These are phyloP conservation scores for Apiospora hydei DNA, from an alignment of 2,329 filamentous ascomycete species.

Conservation along the genomic window DNA sequence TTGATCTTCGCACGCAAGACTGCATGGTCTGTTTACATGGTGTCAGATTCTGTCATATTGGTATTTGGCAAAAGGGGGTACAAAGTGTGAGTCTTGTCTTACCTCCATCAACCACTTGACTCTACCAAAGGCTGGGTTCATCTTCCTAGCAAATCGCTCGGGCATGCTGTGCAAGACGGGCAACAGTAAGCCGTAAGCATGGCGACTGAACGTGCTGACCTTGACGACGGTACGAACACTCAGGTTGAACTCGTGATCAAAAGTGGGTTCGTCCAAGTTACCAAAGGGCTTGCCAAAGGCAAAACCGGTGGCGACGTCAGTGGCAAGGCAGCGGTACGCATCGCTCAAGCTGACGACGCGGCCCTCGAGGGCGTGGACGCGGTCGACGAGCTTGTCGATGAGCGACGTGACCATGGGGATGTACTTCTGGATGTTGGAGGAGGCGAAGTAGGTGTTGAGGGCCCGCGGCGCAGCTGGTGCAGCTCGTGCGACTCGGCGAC, in stretches of 20 bases:
- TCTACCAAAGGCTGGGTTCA: constrained; percentile 35
- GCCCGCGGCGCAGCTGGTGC: constrained; percentile 35
- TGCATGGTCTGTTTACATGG: constrained; percentile 31
- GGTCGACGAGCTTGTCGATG: constrained; percentile 33
- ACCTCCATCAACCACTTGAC: constrained; percentile 38
- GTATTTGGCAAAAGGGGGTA: not conserved
- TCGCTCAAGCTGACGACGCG: constrained; percentile 33
- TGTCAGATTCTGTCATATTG: not conserved
- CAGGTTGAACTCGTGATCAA: constrained; percentile 37
- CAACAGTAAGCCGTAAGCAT: constrained; percentile 32
- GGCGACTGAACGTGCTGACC: constrained; percentile 34
- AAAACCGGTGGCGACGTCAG: constrained; percentile 37
- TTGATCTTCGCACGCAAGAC: constrained; percentile 33
- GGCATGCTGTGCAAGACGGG: constrained; percentile 35
- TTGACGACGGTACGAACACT: constrained; percentile 33
- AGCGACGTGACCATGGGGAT: constrained; percentile 34
- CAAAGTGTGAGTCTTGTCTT: constrained; percentile 13
- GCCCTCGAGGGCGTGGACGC: constrained; percentile 29
- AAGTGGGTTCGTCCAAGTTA: constrained; percentile 36
- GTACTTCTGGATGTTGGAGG: constrained; percentile 36
- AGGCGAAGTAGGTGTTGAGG: constrained; percentile 36
- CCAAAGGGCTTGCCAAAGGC: constrained; percentile 35
- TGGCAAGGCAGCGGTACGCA: constrained; percentile 36
- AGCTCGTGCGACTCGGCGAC: constrained; percentile 35
- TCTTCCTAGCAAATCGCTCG: constrained; percentile 31